Evolutionary conservation across 2,329 filamentous ascomycete genomes (phyloP).

Genomic region (Diplodia corticola): DNA sequence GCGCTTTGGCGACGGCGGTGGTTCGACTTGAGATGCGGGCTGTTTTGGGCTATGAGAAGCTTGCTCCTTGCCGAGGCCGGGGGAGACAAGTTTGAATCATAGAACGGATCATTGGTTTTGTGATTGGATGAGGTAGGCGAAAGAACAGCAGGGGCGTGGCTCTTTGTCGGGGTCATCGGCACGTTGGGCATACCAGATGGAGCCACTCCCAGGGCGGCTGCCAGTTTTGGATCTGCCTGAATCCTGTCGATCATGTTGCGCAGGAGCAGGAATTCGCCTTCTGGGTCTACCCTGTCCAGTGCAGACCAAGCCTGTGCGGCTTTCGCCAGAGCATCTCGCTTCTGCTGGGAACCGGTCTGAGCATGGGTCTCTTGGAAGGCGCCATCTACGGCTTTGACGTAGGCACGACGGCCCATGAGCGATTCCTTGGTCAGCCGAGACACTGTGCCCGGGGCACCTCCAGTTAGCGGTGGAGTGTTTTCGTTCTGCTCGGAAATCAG

Average conservation of each 20-base stretch:
- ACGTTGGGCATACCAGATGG: conserved; percentile 27
- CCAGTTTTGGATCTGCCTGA: conserved; percentile 67
- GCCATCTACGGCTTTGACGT: conserved; percentile 78
- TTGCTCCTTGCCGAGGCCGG: conserved; percentile 47
- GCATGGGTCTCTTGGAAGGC: conserved; percentile 82
- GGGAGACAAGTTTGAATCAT: neutral
- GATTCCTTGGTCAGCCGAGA: conserved; percentile 67
- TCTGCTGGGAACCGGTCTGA: conserved; percentile 69
- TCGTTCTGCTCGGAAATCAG: conserved; percentile 45
- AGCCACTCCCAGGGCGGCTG: conserved; percentile 45
- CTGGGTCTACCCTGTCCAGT: conserved; percentile 84
- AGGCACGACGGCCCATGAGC: conserved; percentile 75
- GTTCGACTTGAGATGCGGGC: conserved; percentile 78
- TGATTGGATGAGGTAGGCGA: conserved; percentile 30
- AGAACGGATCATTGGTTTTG: conserved; percentile 29
- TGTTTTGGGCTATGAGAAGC: conserved; percentile 75
- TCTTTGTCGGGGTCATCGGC: neutral
- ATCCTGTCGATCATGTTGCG: conserved; percentile 74
- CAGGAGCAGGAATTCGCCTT: conserved; percentile 84
- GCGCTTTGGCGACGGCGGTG: conserved; percentile 54
- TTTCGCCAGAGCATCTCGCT: conserved; percentile 79
- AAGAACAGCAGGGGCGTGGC: conserved; percentile 1
- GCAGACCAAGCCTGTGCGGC: conserved; percentile 83
- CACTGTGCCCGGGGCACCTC: conserved; percentile 30
- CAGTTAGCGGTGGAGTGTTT: conserved; percentile 64